Conservation (phyloP, 495 filamentous ascomycete species). For the Aspergillus conjunctus region DNA sequence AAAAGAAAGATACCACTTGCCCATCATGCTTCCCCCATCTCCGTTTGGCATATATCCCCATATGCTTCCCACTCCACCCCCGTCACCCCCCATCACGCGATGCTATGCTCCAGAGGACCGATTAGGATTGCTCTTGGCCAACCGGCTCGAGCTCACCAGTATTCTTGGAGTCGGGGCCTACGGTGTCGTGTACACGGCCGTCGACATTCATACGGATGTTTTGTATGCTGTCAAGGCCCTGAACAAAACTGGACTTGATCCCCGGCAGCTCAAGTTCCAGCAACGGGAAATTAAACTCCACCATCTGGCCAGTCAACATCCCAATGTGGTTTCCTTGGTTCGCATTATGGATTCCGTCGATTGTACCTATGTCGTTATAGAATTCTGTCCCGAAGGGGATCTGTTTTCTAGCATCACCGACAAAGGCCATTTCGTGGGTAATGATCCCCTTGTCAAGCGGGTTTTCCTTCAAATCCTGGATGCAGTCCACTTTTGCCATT, state of each 20-base stretch:
- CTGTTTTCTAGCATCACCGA: constrained; percentile 97
- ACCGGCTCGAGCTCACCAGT: constrained; percentile 76
- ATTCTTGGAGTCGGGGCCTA: constrained; percentile 95
- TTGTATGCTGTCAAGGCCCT: constrained; percentile 96
- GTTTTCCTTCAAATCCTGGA: constrained; percentile 97
- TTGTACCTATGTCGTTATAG: constrained; percentile 95
- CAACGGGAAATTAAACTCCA: constrained; percentile 91
- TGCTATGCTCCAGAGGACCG: constrained; percentile 76
- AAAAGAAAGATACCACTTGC: background rate
- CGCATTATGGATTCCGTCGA: constrained; percentile 92
- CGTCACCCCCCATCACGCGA: constrained; percentile 55
- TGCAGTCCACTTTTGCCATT: constrained; percentile 95
- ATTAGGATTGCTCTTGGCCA: constrained; percentile 79
- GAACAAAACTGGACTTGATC: constrained; percentile 88
- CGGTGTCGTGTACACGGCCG: constrained; percentile 92
- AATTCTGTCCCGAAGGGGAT: constrained; percentile 97
- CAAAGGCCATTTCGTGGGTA: constrained; percentile 85
- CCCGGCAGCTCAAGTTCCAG: constrained; percentile 85
- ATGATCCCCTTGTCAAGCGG: constrained; percentile 82
- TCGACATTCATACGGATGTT: constrained; percentile 79
- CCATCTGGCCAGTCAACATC: constrained; percentile 81
- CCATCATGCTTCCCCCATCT: constrained; percentile 25
- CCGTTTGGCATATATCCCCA: constrained; percentile 44
- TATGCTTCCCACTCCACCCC: constrained; percentile 65
- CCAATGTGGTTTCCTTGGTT: constrained; percentile 90